phyloP scores from a whole-genome alignment of 306 rosid genomes.

The Medicago truncatula region DNA sequence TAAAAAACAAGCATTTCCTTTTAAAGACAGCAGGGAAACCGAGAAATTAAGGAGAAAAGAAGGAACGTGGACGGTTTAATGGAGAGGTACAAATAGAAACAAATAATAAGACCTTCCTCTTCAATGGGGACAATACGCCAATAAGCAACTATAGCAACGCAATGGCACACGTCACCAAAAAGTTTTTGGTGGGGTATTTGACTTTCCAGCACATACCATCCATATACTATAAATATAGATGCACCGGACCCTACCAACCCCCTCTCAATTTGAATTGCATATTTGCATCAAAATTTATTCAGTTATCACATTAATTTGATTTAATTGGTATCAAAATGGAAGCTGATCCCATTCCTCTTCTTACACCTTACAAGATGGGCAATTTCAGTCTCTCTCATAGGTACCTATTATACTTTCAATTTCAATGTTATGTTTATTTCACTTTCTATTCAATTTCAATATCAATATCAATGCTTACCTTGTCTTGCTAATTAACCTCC shows the following conservation, averaged over 20 bases:
- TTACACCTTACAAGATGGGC: background rate
- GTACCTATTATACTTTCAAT: background rate
- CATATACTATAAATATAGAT: too few relatives aligned
- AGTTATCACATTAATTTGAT: background rate
- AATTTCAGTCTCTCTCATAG: background rate
- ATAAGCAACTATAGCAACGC: background rate
- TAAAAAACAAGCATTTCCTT: too few relatives aligned
- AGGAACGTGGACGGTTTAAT: constrained; percentile 2
- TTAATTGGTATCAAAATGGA: background rate
- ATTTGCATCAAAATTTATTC: background rate
- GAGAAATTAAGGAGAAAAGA: background rate
- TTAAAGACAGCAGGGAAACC: too few relatives aligned
- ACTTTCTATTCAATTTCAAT: background rate
- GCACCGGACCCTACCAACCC: background rate
- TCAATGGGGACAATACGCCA: too few relatives aligned
- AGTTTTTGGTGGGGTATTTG: background rate
- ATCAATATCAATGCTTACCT: background rate
- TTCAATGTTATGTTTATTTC: background rate
- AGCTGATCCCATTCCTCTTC: background rate
- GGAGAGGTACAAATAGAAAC: background rate
- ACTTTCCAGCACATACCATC: too few relatives aligned
- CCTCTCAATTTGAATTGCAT: background rate
- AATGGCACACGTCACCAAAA: background rate
- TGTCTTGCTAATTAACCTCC: background rate
- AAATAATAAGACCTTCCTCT: too few relatives aligned